These are phyloP conservation scores for Lecanosticta acicola DNA, from an alignment of 2,329 filamentous ascomycete species.

Conservation along the genomic window DNA sequence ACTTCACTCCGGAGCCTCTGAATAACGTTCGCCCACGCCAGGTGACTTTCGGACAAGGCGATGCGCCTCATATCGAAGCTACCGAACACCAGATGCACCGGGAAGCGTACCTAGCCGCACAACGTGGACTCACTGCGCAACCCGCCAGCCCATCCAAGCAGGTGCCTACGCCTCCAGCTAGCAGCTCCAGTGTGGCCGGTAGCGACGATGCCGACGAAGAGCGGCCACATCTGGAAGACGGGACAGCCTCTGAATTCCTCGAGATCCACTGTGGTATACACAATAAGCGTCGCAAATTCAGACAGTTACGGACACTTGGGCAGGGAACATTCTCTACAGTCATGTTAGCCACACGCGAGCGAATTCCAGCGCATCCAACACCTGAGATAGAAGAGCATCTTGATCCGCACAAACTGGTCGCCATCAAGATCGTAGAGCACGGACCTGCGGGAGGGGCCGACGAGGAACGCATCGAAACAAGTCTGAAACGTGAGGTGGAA, in stretches of 20 bases:
- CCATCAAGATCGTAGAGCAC: constrained; percentile 92
- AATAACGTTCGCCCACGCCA: constrained; percentile 63
- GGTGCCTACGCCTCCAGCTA: constrained; percentile 73
- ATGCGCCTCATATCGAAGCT: constrained; percentile 46
- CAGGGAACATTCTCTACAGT: constrained; percentile 96
- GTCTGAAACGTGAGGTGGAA: constrained; percentile 88
- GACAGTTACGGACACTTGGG: constrained; percentile 72
- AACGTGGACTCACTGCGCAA: constrained; percentile 65
- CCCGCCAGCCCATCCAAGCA: constrained; percentile 22
- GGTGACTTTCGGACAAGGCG: constrained; percentile 60
- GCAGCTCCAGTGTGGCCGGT: constrained; percentile 57
- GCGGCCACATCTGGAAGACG: constrained; percentile 32
- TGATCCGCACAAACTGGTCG: constrained; percentile 76
- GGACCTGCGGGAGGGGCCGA: constrained; percentile 89
- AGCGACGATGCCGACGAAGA: constrained; percentile 46
- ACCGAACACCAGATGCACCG: constrained; percentile 57
- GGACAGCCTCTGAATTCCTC: constrained; percentile 37
- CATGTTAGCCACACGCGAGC: constrained; percentile 79
- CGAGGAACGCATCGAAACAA: constrained; percentile 87
- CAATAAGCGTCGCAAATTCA: constrained; percentile 74
- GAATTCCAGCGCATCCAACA: constrained; percentile 36
- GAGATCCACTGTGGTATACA: constrained; percentile 51
- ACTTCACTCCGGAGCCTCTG: constrained; percentile 71
- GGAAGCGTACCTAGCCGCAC: constrained; percentile 73
- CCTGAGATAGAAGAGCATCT: constrained; percentile 45